phyloP scores from a whole-genome alignment of 495 filamentous ascomycete species.

The Neurospora sp. region DNA sequence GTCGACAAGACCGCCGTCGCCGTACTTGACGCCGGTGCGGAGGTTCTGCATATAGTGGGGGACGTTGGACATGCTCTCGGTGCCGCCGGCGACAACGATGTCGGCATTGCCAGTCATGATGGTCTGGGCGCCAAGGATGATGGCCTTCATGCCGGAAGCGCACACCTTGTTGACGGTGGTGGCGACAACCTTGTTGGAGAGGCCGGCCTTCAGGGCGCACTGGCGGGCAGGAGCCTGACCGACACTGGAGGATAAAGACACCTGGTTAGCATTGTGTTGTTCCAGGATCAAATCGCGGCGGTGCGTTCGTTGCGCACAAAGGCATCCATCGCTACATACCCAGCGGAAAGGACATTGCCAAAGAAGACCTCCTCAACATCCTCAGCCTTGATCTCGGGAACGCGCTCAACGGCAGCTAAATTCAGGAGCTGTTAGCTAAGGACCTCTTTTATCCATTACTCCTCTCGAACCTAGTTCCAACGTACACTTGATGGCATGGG shows the following conservation, averaged over 20 bases:
- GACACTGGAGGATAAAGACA: constrained; percentile 46
- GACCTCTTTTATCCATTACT: constrained; percentile 5
- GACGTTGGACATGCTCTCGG: constrained; percentile 95
- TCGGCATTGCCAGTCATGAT: constrained; percentile 91
- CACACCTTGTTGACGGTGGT: constrained; percentile 99
- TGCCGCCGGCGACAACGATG: constrained; percentile 81
- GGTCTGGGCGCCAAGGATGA: constrained; percentile 90
- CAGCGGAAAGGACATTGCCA: constrained; percentile 93
- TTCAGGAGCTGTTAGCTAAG: constrained; percentile 8
- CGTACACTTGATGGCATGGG: constrained; percentile 84
- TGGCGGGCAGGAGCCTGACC: constrained; percentile 95
- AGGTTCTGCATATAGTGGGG: constrained; percentile 90
- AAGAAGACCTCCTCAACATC: constrained; percentile 96
- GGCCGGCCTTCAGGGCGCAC: constrained; percentile 79
- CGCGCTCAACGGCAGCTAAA: constrained; percentile 73
- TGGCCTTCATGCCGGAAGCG: constrained; percentile 85
- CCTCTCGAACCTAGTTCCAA: background rate
- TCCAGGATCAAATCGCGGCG: background rate
- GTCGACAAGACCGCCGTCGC: constrained; percentile 75
- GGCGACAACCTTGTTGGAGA: constrained; percentile 65
- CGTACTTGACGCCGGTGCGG: constrained; percentile 80
- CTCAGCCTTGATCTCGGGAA: constrained; percentile 70
- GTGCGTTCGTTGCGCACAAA: background rate
- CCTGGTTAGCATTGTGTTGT: background rate
- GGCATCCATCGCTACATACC: constrained; percentile 51